Percentiles rank a stretch among this genome's conserved stretches.
phyloP scores from a whole-genome alignment of 768 basidiomycete species.

The Leccinum truebloodii region DNA sequence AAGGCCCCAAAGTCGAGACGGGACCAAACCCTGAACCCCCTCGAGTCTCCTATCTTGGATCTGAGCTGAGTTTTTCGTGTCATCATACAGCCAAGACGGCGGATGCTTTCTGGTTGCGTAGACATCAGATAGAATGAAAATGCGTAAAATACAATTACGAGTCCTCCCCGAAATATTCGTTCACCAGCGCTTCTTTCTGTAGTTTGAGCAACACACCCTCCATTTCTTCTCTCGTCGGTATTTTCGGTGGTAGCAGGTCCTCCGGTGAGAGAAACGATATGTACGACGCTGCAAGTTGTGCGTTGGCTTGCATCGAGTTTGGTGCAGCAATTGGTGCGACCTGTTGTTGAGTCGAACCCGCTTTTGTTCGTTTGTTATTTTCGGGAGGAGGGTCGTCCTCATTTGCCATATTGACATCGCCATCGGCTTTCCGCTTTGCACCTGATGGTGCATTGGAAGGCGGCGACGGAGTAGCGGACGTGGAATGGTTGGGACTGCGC shows the following conservation, averaged over 20 bases:
- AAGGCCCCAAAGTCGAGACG: conserved; percentile 55
- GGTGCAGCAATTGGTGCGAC: conserved; percentile 1
- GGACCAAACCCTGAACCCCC: conserved; percentile 18
- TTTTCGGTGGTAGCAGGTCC: conserved; percentile 69
- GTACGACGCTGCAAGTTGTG: conserved; percentile 62
- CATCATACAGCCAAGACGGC: not conserved
- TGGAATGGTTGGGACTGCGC: conserved; percentile 22
- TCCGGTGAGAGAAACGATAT: conserved; percentile 77
- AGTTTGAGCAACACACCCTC: conserved; percentile 71
- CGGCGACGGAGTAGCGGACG: conserved; percentile 18
- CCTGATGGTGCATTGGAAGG: conserved; percentile 23
- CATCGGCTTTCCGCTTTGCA: conserved; percentile 60
- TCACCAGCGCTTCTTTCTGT: conserved; percentile 78
- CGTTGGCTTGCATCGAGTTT: conserved; percentile 34
- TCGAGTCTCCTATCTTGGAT: conserved; percentile 21
- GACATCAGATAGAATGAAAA: too few relatives aligned
- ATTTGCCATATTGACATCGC: conserved; percentile 37
- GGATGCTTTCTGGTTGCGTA: not conserved
- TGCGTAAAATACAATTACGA: conserved; percentile 14
- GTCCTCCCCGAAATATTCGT: conserved; percentile 72
- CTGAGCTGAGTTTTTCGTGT: conserved; percentile 5
- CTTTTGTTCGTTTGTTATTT: conserved; percentile 34
- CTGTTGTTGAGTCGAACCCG: conserved; percentile 11
- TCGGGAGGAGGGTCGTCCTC: conserved; percentile 29
- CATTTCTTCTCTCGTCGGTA: conserved; percentile 80